A percentile compares a stretch with the other conserved stretches of the same genome.
phyloP scores from a whole-genome alignment of 2,329 filamentous ascomycete species.

The Pseudocercospora fuligena region DNA sequence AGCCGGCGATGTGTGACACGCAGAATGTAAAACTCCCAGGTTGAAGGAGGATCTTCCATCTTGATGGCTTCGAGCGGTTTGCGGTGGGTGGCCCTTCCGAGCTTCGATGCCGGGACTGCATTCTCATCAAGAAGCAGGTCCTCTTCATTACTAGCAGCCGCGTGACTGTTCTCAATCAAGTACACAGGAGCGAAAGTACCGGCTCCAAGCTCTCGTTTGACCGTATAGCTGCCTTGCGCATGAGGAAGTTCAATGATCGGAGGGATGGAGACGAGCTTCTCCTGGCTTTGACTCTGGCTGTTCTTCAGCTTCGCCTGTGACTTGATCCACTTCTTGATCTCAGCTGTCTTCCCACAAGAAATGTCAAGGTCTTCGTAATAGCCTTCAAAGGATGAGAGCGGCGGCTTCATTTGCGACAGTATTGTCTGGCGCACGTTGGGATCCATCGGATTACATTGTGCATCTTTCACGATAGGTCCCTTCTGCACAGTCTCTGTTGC shows the following conservation, averaged over 20 bases:
- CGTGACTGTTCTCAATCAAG: slow-evolving; percentile 70
- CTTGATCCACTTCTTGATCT: slow-evolving; percentile 84
- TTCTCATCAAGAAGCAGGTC: slow-evolving; percentile 48
- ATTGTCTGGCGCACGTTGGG: slow-evolving; percentile 75
- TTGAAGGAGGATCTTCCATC: slow-evolving; percentile 84
- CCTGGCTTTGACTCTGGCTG: slow-evolving; percentile 45
- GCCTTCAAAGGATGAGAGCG: slow-evolving; percentile 74
- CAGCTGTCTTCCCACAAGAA: slow-evolving; percentile 68
- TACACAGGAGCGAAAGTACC: slow-evolving; percentile 97
- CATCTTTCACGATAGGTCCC: slow-evolving; percentile 78
- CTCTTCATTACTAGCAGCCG: slow-evolving; percentile 39
- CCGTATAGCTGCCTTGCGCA: slow-evolving; percentile 69
- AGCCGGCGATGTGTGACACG: slow-evolving; percentile 78
- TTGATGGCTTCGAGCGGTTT: slow-evolving; percentile 81
- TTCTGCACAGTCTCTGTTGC: slow-evolving; percentile 56
- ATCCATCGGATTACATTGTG: slow-evolving; percentile 88
- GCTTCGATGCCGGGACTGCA: slow-evolving; percentile 47
- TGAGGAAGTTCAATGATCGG: slow-evolving; percentile 72
- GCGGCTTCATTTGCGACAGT: slow-evolving; percentile 72
- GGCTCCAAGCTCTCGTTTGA: slow-evolving; percentile 85
- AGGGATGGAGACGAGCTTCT: slow-evolving; percentile 59
- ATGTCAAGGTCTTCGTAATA: slow-evolving; percentile 75
- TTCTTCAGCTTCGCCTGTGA: slow-evolving; percentile 61
- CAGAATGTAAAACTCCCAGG: slow-evolving; percentile 98
- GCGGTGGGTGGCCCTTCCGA: slow-evolving; percentile 67